Conservation (phyloP, 2,329 filamentous ascomycete genomes). For the Stemphylium vesicarium region DNA sequence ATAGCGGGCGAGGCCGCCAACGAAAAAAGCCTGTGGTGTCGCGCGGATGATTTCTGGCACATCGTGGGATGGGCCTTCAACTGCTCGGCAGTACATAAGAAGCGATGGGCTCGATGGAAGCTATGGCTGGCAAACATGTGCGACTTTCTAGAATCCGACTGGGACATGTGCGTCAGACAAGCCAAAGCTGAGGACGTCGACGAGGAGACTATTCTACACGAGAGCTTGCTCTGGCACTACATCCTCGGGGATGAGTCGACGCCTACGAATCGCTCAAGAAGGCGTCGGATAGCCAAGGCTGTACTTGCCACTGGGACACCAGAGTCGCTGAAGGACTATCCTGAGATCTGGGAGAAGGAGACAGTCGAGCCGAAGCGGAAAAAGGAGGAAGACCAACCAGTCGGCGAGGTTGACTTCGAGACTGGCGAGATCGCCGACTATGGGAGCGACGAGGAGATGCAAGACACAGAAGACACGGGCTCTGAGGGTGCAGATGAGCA, state of each 20-base stretch:
- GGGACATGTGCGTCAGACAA: slow-evolving; percentile 60
- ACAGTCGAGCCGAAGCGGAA: slow-evolving; percentile 56
- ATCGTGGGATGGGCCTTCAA: slow-evolving; percentile 92
- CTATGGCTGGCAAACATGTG: slow-evolving; percentile 81
- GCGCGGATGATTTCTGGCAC: slow-evolving; percentile 88
- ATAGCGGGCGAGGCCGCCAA: slow-evolving; percentile 61
- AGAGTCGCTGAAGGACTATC: slow-evolving; percentile 62
- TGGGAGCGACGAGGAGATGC: slow-evolving; percentile 42
- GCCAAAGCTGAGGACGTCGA: slow-evolving; percentile 24
- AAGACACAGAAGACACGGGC: slow-evolving; percentile 19
- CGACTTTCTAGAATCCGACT: slow-evolving; percentile 76
- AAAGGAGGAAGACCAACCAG: slow-evolving; percentile 60
- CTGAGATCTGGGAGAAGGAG: slow-evolving; percentile 73
- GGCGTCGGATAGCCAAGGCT: slow-evolving; percentile 66
- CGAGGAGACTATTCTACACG: slow-evolving; percentile 46
- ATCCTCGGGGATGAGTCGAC: slow-evolving; percentile 50
- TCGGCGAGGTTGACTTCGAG: slow-evolving; percentile 64
- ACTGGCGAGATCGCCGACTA: slow-evolving; percentile 66
- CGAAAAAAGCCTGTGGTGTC: slow-evolving; percentile 71
- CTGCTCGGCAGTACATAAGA: slow-evolving; percentile 75
- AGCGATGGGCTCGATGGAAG: slow-evolving; percentile 82
- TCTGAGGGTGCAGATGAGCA: slow-evolving; percentile 12
- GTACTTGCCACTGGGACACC: slow-evolving; percentile 69
- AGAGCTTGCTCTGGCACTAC: slow-evolving; percentile 69
- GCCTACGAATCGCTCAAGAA: slow-evolving; percentile 47